These are phyloP conservation scores for Aspergillus olivimuriae DNA, from an alignment of 495 filamentous ascomycete genomes.

Conservation along the genomic window DNA sequence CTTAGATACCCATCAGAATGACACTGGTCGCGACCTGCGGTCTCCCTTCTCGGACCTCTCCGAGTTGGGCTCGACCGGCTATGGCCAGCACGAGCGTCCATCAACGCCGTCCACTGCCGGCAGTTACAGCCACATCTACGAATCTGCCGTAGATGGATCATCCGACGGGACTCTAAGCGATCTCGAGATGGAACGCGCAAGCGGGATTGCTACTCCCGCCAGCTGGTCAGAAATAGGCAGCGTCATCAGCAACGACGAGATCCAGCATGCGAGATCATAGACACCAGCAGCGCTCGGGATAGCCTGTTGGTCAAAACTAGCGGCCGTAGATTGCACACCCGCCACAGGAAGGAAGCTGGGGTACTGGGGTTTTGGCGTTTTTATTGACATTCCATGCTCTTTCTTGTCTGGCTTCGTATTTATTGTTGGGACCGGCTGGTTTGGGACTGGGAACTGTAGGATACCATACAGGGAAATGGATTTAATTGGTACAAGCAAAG, in stretches of 20 bases:
- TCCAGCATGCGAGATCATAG: too few species aligned
- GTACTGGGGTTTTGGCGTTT: too few species aligned
- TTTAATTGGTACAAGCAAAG: too few species aligned
- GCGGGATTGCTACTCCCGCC: constrained; percentile 56
- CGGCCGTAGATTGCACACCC: too few species aligned
- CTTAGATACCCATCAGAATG: constrained; percentile 24
- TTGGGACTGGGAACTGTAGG: too few species aligned
- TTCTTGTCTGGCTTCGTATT: too few species aligned
- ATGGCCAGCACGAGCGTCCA: constrained; percentile 21
- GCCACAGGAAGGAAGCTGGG: too few species aligned
- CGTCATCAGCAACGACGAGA: constrained; percentile 54
- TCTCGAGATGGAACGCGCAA: constrained; percentile 37
- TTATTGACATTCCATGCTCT: too few species aligned
- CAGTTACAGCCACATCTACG: constrained; percentile 31
- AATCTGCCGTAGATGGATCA: constrained; percentile 19
- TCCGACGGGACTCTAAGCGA: constrained; percentile 63
- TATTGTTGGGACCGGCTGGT: too few species aligned
- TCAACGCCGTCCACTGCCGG: constrained; percentile 31
- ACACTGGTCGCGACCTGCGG: constrained; percentile 20
- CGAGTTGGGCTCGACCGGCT: constrained; percentile 10
- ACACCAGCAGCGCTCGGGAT: too few species aligned
- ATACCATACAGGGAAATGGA: too few species aligned
- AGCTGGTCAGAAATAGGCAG: constrained; percentile 79
- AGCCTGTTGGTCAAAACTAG: too few species aligned
- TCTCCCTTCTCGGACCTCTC: constrained; percentile 24